phyloP scores from a whole-genome alignment of 441 rosid species.

The Pelargonium australe region DNA sequence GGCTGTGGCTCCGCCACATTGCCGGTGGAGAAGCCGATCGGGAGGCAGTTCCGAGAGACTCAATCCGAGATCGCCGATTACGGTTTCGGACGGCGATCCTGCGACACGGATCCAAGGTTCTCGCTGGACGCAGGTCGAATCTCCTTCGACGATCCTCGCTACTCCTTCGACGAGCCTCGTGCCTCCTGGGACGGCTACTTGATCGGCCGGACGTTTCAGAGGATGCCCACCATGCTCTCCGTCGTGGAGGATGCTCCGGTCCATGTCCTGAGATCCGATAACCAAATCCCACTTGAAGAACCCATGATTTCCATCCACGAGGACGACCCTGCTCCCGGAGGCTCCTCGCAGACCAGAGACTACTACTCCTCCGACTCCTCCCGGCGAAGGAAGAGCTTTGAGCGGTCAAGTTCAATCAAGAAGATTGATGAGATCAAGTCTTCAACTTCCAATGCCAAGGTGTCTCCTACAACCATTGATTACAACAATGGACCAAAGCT shows the following conservation, averaged over 20 bases:
- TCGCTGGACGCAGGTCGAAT: conserved; percentile 84
- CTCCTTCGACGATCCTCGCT: conserved; percentile 76
- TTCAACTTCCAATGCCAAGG: conserved; percentile 37
- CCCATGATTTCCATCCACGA: conserved; percentile 30
- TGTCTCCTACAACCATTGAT: conserved; percentile 36
- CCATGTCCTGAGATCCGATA: conserved; percentile 59
- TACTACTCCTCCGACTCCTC: conserved; percentile 69
- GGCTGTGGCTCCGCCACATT: conserved; percentile 68
- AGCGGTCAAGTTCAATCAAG: conserved; percentile 77
- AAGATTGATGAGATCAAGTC: conserved; percentile 77
- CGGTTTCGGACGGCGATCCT: conserved; percentile 92
- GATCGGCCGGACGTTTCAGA: conserved; percentile 56
- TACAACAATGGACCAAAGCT: too few species aligned
- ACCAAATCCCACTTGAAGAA: conserved; percentile 88
- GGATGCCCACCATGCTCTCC: conserved; percentile 84
- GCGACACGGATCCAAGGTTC: conserved; percentile 97
- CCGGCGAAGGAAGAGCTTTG: conserved; percentile 77
- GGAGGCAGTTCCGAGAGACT: conserved; percentile 84
- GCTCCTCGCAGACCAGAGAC: conserved; percentile 86
- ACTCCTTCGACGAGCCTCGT: conserved; percentile 89
- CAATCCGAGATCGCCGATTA: conserved; percentile 98
- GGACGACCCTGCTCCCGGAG: conserved; percentile 70
- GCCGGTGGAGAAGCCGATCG: conserved; percentile 93
- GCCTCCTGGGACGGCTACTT: conserved; percentile 94
- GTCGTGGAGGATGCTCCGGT: conserved; percentile 72